phyloP scores from a whole-genome alignment of 192 early-diverging fungal genomes.

The Spizellomyces sp. region DNA sequence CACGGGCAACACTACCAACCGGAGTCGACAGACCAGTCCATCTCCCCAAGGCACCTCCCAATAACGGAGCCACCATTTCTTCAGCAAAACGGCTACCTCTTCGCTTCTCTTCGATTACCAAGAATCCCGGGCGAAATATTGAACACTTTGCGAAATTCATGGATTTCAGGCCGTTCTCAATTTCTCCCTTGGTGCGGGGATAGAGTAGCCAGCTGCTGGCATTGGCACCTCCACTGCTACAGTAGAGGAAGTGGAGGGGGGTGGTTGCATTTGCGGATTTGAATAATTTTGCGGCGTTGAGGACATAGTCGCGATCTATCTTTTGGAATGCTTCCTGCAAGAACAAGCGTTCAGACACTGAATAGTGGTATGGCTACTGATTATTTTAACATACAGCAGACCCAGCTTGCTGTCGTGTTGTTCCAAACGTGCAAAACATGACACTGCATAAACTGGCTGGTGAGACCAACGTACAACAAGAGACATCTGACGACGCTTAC shows the following conservation, averaged over 20 bases:
- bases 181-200: conserved; percentile 74
- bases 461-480: neutral
- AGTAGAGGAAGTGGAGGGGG: conserved; percentile 43
- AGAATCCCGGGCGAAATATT: conserved; percentile 64
- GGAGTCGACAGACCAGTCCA: conserved; percentile 16
- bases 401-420: conserved; percentile 69
- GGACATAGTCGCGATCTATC: conserved; percentile 78
- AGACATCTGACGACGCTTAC: conserved; percentile 35
- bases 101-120: conserved; percentile 52
- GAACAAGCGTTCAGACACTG: neutral
- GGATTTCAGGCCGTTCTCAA: conserved; percentile 63
- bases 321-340: conserved; percentile 59
- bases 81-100: conserved; percentile 16
- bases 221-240: conserved; percentile 47
- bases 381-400: conserved; percentile 35
- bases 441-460: conserved; percentile 34
- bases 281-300: conserved; percentile 57
- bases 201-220: conserved; percentile 69
- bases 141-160: conserved; percentile 65
- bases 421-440: conserved; percentile 75
- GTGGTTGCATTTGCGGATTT: conserved; percentile 67
- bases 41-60: neutral
- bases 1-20: conserved; percentile 19
- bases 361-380: too few relatives aligned
- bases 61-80: conserved; percentile 5